Evolutionary conservation across 2,329 filamentous ascomycete species (phyloP).

Genomic region (Aspergillus thermomutatus): DNA sequence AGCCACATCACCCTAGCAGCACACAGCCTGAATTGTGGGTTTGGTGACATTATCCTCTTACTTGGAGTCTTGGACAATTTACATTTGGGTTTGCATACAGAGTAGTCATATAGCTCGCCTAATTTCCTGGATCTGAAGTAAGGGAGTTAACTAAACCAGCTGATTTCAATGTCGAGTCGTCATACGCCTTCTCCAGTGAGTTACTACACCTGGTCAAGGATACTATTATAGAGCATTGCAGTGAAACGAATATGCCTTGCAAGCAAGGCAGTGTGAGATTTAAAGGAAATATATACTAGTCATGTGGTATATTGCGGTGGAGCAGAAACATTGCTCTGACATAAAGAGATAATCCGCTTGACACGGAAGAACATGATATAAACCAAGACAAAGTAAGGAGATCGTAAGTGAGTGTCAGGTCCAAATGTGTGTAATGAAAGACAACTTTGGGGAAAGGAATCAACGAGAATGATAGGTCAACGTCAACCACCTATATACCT

Average conservation of each 20-base stretch:
- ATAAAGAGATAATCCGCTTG: not conserved
- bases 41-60: not conserved
- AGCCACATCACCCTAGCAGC: not conserved
- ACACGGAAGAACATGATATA: not conserved
- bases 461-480: conserved; percentile 1
- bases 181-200: too few species aligned
- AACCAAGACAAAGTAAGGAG: not conserved
- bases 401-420: not conserved
- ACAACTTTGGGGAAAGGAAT: conserved; percentile 1
- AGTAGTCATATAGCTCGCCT: too few species aligned
- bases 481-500: conserved; percentile 10
- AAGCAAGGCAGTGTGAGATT: not conserved
- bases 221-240: not conserved
- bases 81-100: too few species aligned
- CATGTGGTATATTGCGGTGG: not conserved
- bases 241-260: not conserved
- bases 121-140: too few species aligned
- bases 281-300: not conserved
- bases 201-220: too few species aligned
- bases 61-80: too few species aligned
- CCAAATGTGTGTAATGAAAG: not conserved
- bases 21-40: not conserved
- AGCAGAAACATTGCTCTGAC: not conserved
- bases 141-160: too few species aligned
- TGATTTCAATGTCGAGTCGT: too few species aligned